Evolutionary conservation across 2,329 filamentous ascomycete genomes (phyloP).

Genomic region (Ophiostoma ulmi): DNA sequence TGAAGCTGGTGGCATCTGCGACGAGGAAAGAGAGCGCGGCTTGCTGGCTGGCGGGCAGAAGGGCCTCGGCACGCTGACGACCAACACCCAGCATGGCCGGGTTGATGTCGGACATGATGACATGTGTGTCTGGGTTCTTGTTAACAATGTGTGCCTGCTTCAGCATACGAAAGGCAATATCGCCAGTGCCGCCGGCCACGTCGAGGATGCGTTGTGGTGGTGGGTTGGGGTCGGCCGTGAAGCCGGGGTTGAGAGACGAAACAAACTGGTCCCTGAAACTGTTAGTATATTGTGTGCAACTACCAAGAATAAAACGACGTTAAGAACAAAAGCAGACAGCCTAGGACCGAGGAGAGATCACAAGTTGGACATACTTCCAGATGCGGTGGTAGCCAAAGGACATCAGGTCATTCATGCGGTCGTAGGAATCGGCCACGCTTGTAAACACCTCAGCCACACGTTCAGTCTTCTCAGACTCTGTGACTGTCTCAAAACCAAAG

Average conservation of each 20-base stretch:
- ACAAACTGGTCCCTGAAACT: slow-evolving; percentile 75
- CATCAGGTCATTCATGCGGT: slow-evolving; percentile 99
- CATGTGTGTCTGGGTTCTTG: slow-evolving; percentile 70
- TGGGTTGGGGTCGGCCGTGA: slow-evolving; percentile 42
- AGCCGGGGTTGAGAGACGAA: slow-evolving; percentile 79
- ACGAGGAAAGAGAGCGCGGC: slow-evolving; percentile 69
- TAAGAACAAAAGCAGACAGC: background rate
- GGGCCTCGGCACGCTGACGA: slow-evolving; percentile 63
- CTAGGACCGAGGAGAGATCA: background rate
- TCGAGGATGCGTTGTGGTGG: slow-evolving; percentile 73
- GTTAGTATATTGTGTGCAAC: background rate
- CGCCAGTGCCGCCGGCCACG: slow-evolving; percentile 92
- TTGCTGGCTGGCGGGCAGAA: slow-evolving; percentile 52
- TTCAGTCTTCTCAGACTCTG: slow-evolving; percentile 67
- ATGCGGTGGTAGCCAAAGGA: slow-evolving; percentile 93
- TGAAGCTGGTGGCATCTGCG: slow-evolving; percentile 78
- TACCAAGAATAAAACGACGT: too few relatives aligned
- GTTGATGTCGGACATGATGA: slow-evolving; percentile 96
- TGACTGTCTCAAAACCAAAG: slow-evolving; percentile 84
- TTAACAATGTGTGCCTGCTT: slow-evolving; percentile 79
- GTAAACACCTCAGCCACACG: slow-evolving; percentile 84
- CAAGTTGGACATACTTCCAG: slow-evolving; percentile 61
- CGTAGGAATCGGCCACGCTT: slow-evolving; percentile 89
- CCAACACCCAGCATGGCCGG: slow-evolving; percentile 89
- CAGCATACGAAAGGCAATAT: slow-evolving; percentile 95